Conservation (phyloP, 768 basidiomycete genomes). For the Serendipita indica region DNA sequence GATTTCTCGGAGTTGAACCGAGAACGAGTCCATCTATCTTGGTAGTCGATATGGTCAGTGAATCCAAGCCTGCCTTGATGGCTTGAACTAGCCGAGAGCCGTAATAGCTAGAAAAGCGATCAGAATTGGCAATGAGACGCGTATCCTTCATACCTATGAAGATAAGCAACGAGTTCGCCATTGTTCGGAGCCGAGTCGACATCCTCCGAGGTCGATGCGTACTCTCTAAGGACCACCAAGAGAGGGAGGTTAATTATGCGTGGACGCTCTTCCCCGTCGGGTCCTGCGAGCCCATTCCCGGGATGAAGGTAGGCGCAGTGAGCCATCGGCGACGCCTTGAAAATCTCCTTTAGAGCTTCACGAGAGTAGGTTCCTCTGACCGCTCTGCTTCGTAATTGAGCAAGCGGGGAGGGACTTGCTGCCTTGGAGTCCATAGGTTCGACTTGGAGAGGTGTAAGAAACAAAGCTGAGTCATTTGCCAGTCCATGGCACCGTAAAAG, state of each 20-base stretch:
- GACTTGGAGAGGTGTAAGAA: too few relatives aligned
- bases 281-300: neutral
- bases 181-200: neutral
- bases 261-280: neutral
- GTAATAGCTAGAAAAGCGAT: neutral
- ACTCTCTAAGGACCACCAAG: neutral
- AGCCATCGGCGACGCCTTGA: neutral
- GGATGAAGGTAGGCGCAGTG: neutral
- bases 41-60: neutral
- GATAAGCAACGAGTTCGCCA: neutral
- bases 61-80: neutral
- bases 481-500: too few relatives aligned
- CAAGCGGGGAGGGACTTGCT: neutral
- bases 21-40: constrained; percentile 4
- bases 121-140: neutral
- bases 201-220: neutral
- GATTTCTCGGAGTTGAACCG: neutral
- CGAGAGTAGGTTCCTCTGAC: constrained; percentile 4
- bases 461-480: too few relatives aligned
- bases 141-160: neutral
- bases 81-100: neutral
- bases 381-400: neutral
- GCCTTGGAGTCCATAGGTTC: too few relatives aligned
- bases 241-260: neutral
- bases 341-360: neutral